Evolutionary conservation across 2,329 filamentous ascomycete genomes (phyloP), one percentile per base, ranked within the genome.

Genomic region (Penicillium sp.): DNA sequence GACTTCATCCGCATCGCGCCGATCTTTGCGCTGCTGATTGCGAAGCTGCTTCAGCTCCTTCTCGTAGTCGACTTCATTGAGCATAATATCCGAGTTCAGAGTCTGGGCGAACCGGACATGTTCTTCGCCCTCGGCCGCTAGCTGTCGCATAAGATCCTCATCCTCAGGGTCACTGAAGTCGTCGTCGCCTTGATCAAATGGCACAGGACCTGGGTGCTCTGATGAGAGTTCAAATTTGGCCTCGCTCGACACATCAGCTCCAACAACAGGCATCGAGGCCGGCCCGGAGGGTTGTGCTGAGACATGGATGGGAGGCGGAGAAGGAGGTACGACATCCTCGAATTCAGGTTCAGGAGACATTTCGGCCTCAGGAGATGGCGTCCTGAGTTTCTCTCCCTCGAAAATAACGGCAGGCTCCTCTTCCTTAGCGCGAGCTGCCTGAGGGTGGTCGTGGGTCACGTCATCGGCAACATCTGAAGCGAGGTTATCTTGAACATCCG

Each of bases 1-100:
- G 4, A 98, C 91, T 68, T 98, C 54, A 61, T 98, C 94, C 0
- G 94, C 91, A 65, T 98, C 93, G 61, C 93, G 82, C 1, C 90
- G 85, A 62, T 98, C 93, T 65, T 95, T 95, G 70, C 94, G 95
- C 64, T 98, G 93, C 65, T 98, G 93, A n/a, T 74, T 85, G 27
- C 93, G 87, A 3, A 98, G 77, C 43, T 90, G 84, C 56, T 86
- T 88, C 9, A 98, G 78, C 65, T 98, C 91, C 50, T 79, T 78
- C 58, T 98, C 91, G 64, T 95, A 97, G 39, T 90, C 84, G 39
- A 84, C 88, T 57, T 90, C 81, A 4, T 75, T 73, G 13, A 82
- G 78, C 13, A 82, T 77, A 0, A 85, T 78, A 55, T 86, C 86
- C 61, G 87, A 80, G 67, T 94, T 95, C 9, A 98, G 77, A 40